Evolutionary conservation across 345 rosid genomes (phyloP), one percentile per base, ranked within the genome.

Genomic region (Moricandia moricandioides): DNA sequence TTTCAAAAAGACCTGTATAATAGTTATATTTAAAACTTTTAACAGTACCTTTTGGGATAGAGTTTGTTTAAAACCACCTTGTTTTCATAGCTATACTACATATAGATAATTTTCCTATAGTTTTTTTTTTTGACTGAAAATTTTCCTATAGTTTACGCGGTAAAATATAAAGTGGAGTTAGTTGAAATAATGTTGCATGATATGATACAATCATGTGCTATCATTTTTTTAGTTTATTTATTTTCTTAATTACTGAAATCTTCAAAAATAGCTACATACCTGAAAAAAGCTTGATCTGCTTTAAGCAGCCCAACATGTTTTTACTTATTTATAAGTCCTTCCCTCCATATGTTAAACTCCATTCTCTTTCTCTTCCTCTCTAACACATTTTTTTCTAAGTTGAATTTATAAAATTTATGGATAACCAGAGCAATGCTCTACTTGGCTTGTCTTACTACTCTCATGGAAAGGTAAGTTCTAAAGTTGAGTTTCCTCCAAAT

Each of bases 391-490:
- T 57, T 40, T 10, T 40, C 4, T 18, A 18, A 65, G 37, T 62
- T 49, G 13, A 61, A 3, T 62, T 67, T 30, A 52, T 49, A 26
- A 39, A 67, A 66, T 3, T 5, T 29, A 91, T 94, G 98, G 98
- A 94, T 18, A 81, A 59, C 63, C 93, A 88, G 29, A 72, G 87
- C 66, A 83, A 80, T 62, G 73, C 91, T 70, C 83, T 85, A 78
- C 87, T 86, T 51, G 77, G 58, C 54, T 88, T 86, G 86, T 85
- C 89, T 75, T 83, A 83, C 82, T 86, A 67, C 82, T 83, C 85
- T 77, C 96, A 89, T 18, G 97, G 86, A 76, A 95, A 89, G 97
- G 97, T 95, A 81, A 26, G 18, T 62, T 55, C 26, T 55, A 6
- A 18, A 65, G 60, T 45, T 59, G 37, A 47, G 71, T 58, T 71